Evolutionary conservation across 2,329 filamentous ascomycete genomes (phyloP), one percentile per base, ranked within the genome.

Genomic region (Nigrospora sphaerica): DNA sequence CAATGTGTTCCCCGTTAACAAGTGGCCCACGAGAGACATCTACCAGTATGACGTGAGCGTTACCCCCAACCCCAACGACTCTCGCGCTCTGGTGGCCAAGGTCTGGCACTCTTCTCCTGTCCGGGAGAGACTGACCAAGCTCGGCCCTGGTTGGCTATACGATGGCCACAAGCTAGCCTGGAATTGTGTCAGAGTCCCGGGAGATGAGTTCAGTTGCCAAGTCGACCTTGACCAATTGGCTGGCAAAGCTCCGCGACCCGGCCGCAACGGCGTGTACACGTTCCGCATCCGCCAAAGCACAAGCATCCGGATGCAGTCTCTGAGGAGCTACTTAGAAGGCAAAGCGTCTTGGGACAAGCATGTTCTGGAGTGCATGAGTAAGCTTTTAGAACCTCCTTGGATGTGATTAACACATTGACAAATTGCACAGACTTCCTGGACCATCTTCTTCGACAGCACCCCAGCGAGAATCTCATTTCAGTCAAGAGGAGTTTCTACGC

Each of bases 101-200:
- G 77, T 90, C 28, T 96, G 89, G 88, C 68, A 79, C 1, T 85
- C 83, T 1, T 69, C 75, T 2, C 64, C 68, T 0, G 74, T 90
- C 7, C 77, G 86, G 61, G 51, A 65, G 0, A 65, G 67, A 3
- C 67, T 91, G 1, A 68, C 71, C 2, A 64, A 69, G 3, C 70
- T 71, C 48, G 69, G 66, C 6, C 62, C 62, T 16, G 58, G 55
- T 37, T 89, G 85, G 78, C 78, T 96, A 46, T 90, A 81, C 56
- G 90, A 97, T 67, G 88, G 88, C 28, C 83, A 85, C 58, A 88
- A 85, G 63, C 75, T 98, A 40, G 91, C 89, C 14, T 98, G 93
- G 92, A 70, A 57, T 70, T 64, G 3, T 16, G 11, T 11, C 12
- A n/a, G 11, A 16, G n/a, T 7, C 16, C n/a, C 4, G 6, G 10